phyloP scores from a whole-genome alignment of 2,329 filamentous ascomycete genomes.

The Emericellopsis atlantica region DNA sequence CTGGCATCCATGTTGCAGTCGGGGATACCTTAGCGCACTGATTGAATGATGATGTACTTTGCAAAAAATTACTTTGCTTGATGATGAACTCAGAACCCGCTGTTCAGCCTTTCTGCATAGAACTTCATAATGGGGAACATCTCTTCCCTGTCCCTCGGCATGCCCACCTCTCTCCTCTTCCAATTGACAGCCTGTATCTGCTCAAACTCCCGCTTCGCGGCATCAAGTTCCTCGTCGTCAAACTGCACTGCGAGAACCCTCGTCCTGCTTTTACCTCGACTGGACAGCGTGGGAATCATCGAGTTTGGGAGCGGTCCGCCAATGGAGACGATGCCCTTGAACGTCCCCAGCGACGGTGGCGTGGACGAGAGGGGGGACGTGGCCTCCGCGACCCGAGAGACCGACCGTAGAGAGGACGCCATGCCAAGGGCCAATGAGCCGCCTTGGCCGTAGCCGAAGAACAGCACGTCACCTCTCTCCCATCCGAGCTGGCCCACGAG shows the following conservation, averaged over 20 bases:
- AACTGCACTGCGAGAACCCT: conserved; percentile 49
- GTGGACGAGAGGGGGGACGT: conserved; percentile 1
- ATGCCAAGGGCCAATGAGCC: conserved; percentile 48
- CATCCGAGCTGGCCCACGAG: conserved; percentile 47
- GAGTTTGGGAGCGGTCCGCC: conserved; percentile 45
- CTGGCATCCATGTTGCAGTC: conserved; percentile 68
- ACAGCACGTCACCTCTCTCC: conserved; percentile 42
- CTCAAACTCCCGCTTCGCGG: conserved; percentile 52
- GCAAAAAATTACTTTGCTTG: no score
- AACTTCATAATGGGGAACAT: conserved; percentile 86
- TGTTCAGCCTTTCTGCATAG: conserved; percentile 49
- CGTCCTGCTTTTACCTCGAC: conserved; percentile 43
- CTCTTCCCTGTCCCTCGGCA: conserved; percentile 76
- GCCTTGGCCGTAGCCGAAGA: conserved; percentile 58
- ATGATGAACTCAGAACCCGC: conserved; percentile 5
- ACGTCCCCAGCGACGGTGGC: conserved; percentile 9
- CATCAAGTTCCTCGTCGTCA: conserved; percentile 49
- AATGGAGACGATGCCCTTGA: conserved; percentile 49
- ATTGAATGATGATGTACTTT: neutral
- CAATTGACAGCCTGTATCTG: conserved; percentile 58
- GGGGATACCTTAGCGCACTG: conserved; percentile 7
- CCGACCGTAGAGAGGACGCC: conserved; percentile 29
- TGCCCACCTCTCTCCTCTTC: conserved; percentile 59
- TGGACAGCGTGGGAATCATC: conserved; percentile 31
- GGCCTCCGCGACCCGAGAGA: conserved; percentile 3